Evolutionary conservation across 1,139 yeast genomes (phyloP).

Genomic region (Candida sp.): DNA sequence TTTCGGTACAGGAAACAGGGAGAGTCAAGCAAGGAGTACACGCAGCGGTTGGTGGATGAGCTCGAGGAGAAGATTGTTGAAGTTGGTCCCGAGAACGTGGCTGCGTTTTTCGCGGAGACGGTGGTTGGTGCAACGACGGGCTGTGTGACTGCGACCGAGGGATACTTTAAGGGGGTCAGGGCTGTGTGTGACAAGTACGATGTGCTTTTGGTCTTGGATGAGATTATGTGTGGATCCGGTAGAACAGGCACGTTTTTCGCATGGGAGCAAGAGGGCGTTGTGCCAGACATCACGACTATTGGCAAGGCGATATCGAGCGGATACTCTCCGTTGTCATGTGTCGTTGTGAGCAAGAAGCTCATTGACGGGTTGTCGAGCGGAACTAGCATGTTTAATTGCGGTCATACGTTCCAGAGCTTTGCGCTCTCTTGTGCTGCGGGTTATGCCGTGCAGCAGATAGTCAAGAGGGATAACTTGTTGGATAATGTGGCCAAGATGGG

Average conservation of each 20-base stretch:
- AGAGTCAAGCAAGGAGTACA: slow-evolving; percentile 18
- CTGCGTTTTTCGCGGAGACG: slow-evolving; percentile 58
- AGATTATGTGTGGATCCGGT: slow-evolving; percentile 72
- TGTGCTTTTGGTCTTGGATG: slow-evolving; percentile 59
- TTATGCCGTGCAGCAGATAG: slow-evolving; percentile 18
- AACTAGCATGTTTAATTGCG: slow-evolving; percentile 16
- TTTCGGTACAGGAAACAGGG: slow-evolving; percentile 12
- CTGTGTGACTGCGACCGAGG: slow-evolving; percentile 58
- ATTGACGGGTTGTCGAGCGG: slow-evolving; percentile 16
- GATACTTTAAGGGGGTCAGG: slow-evolving; percentile 58
- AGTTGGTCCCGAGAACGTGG: slow-evolving; percentile 39
- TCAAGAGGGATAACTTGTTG: slow-evolving; percentile 17
- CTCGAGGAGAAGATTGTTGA: slow-evolving; percentile 20
- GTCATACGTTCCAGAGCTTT: slow-evolving; percentile 22
- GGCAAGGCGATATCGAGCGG: slow-evolving; percentile 24
- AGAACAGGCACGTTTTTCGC: slow-evolving; percentile 32
- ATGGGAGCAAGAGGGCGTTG: slow-evolving; percentile 20
- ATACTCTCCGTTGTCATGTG: slow-evolving; percentile 20
- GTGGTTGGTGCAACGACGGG: slow-evolving; percentile 64
- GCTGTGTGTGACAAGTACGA: slow-evolving; percentile 62
- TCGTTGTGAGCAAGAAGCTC: slow-evolving; percentile 18
- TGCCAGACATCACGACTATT: slow-evolving; percentile 20
- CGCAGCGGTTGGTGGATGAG: slow-evolving; percentile 16
- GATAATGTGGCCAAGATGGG: slow-evolving; percentile 18
- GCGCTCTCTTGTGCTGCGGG: slow-evolving; percentile 21